Evolutionary conservation across 208 protist genomes (phyloP).

Genomic region (Acanthamoeba royreba): DNA sequence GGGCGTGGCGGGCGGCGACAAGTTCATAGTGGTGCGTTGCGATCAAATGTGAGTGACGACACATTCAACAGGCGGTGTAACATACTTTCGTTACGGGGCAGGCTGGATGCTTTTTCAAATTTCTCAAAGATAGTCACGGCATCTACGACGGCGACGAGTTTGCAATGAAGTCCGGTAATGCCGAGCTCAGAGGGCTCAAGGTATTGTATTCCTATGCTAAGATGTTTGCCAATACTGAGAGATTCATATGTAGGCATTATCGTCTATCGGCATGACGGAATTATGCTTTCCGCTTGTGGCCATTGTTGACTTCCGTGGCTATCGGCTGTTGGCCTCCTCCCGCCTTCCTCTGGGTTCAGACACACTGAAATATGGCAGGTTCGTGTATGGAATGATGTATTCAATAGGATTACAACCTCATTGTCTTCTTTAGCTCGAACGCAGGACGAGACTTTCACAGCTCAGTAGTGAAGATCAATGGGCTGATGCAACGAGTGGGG

Average conservation of each 20-base stretch:
- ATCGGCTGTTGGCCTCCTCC: constrained; percentile 41
- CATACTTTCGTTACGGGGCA: neutral
- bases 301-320: constrained; percentile 51
- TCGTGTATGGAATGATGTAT: neutral
- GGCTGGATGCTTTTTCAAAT: constrained; percentile 56
- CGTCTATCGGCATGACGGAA: neutral
- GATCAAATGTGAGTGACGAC: neutral
- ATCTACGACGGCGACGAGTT: constrained; percentile 49
- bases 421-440: neutral
- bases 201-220: neutral
- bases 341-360: constrained; percentile 37
- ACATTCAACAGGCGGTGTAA: neutral
- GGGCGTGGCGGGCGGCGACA: constrained; percentile 39
- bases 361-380: constrained; percentile 46
- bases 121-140: constrained; percentile 25
- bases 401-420: neutral
- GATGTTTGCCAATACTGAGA: neutral
- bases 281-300: constrained; percentile 35
- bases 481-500: neutral
- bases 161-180: constrained; percentile 38
- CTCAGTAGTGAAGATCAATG: neutral
- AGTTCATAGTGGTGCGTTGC: constrained; percentile 33
- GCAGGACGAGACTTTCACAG: neutral
- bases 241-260: neutral
- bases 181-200: constrained; percentile 35